These are phyloP conservation scores for Starmerella bacillaris DNA, from an alignment of 805 yeast species.

Conservation along the genomic window DNA sequence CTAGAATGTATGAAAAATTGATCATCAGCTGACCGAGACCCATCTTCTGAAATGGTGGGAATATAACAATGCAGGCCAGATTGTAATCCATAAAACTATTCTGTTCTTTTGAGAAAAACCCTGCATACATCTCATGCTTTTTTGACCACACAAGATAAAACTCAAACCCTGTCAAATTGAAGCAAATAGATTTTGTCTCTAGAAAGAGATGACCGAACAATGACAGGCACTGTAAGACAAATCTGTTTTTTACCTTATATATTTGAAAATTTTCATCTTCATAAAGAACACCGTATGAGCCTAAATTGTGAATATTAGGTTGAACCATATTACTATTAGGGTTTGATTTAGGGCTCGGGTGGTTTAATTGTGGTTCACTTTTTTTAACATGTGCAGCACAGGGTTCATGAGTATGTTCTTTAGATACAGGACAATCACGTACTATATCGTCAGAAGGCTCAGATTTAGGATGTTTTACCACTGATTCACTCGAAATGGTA, in stretches of 20 bases:
- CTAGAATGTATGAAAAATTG: constrained; percentile 64
- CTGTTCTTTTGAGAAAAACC: constrained; percentile 79
- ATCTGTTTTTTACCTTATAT: constrained; percentile 29
- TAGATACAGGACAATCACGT: too few relatives aligned
- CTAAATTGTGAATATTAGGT: too few relatives aligned
- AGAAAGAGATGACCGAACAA: constrained; percentile 74
- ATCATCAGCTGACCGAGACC: constrained; percentile 65
- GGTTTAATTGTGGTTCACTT: too few relatives aligned
- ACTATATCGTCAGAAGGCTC: too few relatives aligned
- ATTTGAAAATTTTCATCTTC: constrained; percentile 39
- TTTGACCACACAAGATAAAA: constrained; percentile 38
- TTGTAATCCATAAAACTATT: constrained; percentile 58
- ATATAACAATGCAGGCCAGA: constrained; percentile 74
- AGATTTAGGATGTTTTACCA: too few relatives aligned
- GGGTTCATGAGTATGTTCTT: too few relatives aligned
- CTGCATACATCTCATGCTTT: constrained; percentile 39
- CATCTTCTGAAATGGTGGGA: constrained; percentile 78
- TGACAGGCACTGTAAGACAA: constrained; percentile 60
- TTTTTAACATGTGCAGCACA: too few relatives aligned
- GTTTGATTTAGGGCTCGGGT: too few relatives aligned
- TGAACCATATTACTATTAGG: too few relatives aligned
- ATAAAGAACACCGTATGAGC: too few relatives aligned
- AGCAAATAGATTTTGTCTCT: constrained; percentile 77
- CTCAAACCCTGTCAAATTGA: constrained; percentile 59
- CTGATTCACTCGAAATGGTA: too few relatives aligned